Evolutionary conservation across 805 yeast species (phyloP), one percentile per base, ranked within the genome.

Genomic region (Candida boidinii): DNA sequence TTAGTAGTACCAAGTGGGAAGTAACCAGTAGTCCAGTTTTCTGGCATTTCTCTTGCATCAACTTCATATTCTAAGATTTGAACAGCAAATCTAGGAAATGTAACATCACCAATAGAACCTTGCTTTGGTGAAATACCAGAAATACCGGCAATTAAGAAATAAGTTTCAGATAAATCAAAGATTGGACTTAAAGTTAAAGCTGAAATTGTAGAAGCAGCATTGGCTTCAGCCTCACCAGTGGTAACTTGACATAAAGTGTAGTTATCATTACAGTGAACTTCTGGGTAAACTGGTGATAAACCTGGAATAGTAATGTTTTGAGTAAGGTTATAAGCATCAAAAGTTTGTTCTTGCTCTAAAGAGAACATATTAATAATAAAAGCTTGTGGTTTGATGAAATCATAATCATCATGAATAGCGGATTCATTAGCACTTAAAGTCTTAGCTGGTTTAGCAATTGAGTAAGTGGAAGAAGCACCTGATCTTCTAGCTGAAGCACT

Each of bases 211-310:
- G 75, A 41, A 12, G 83, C 82, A 24, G 83, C 83, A 45, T 77
- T 77, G 42, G 74, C 67, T 50, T 76, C 82, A 41, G 76, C 78
- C 56, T 76, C 83, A 34, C 84, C 84, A n/a, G 79, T 71, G 28
- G 79, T 73, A 34, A 76, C 48, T 47, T 73, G 76, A 61, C 82
- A 76, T 19, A 77, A 51, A 19, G 68, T 50, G 56, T 64, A 68
- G 56, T 73, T 62, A 23, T 58, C 45, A 36, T 66, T 67, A 55
- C 83, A 76, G 58, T 68, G 73, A 31, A 77, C 60, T 15, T 61
- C 46, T 22, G 81, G 79, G 60, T 65, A 76, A 22, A 66, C 41
- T 19, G 80, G 79, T 13, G 81, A 73, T 34, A 77, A 58, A 30
- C 84, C 83, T n/a, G 84, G 83, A 29, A 77, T 49, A 18, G 79